These are phyloP conservation scores for Alternaria panax DNA, from an alignment of 2,329 filamentous ascomycete species.

Conservation along the genomic window DNA sequence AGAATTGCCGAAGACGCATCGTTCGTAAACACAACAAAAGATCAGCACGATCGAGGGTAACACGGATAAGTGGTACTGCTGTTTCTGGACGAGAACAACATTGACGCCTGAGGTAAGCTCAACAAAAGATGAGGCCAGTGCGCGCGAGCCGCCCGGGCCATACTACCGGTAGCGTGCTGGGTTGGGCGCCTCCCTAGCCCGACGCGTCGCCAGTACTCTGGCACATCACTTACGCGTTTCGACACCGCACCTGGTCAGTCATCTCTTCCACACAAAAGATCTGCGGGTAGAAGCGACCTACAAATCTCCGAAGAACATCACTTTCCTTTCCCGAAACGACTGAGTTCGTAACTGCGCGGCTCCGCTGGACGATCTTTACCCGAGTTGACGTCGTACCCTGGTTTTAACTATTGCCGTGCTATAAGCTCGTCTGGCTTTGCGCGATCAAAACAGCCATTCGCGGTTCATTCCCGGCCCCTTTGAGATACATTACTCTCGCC, in stretches of 20 bases:
- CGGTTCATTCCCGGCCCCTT: neutral
- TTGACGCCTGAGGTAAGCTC: neutral
- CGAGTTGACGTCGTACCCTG: neutral
- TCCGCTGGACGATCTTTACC: neutral
- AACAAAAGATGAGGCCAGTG: neutral
- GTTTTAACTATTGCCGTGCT: neutral
- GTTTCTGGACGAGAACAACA: neutral
- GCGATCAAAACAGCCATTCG: neutral
- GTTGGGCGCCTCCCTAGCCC: too few relatives aligned
- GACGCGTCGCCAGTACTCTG: neutral
- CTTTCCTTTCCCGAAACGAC: neutral
- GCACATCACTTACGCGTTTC: neutral
- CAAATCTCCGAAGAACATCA: neutral
- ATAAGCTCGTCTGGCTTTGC: neutral
- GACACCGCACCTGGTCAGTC: neutral
- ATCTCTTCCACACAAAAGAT: neutral
- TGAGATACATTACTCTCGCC: neutral
- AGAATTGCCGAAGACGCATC: neutral
- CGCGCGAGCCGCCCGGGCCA: neutral
- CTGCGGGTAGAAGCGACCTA: neutral
- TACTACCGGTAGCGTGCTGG: neutral
- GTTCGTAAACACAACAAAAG: neutral
- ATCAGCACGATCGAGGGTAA: neutral
- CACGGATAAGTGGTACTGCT: neutral
- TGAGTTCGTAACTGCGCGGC: neutral